Evolutionary conservation across 2,329 filamentous ascomycete species (phyloP), one percentile per base, ranked within the genome.

Genomic region (Zymoseptoria passerinii): DNA sequence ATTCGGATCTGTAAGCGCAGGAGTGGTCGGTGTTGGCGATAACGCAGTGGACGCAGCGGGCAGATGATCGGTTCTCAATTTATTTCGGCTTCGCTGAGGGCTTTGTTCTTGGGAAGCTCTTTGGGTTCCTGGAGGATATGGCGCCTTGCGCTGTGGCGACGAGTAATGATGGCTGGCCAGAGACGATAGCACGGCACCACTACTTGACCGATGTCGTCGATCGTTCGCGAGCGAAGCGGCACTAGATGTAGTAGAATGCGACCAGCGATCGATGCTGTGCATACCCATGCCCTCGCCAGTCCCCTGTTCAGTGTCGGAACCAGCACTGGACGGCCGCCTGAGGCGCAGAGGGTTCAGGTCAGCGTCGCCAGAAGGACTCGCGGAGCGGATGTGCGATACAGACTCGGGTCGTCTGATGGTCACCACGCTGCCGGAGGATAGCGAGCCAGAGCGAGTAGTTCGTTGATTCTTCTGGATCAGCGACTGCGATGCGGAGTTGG

Each of bases 191-290:
- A 71, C 70, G 35, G 72, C 70, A 58, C 69, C 68, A 63, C 66
- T 71, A 67, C 66, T 72, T 61, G 72, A 69, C 66, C 71, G 72
- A 58, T 74, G 70, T 54, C 74, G 71, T 58, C 73, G 70, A n/a
- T 58, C 54, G 49, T 65, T 73, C 62, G 53, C 60, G 56, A 67
- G 62, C 35, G 75, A 76, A n/a, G 70, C 68, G 52, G 72, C 74
- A 69, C 78, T 81, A 52, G 78, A 80, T 28, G 75, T 70, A 23
- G 81, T 83, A 18, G 79, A 82, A 63, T 83, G 80, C 40, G 81
- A 83, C 81, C 81, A 83, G 62, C 81, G 79, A 66, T 83, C 81
- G 55, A 82, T 71, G 59, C 78, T 81, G 48, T 74, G 75, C 54
- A 79, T 64, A 28, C 77, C 78, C 65, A 80, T 78, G 57, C 71